phyloP scores from a whole-genome alignment of 2,329 filamentous ascomycete species.

The Monosporascus sp. region DNA sequence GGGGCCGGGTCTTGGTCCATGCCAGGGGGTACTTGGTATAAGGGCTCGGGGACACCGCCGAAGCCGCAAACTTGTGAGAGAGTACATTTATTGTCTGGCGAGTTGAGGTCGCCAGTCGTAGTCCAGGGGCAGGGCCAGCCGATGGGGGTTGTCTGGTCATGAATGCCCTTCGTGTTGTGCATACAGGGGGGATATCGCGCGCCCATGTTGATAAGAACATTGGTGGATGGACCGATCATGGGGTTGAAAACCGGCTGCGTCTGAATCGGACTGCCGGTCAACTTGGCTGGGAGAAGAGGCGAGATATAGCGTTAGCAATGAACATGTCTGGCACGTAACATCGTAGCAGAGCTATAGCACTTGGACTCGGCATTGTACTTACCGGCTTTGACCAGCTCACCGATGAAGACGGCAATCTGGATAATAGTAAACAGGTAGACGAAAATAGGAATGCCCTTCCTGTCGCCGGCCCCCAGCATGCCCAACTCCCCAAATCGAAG shows the following conservation, averaged over 20 bases:
- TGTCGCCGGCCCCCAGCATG: constrained; percentile 48
- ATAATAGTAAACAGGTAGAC: constrained; percentile 73
- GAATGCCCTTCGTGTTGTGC: constrained; percentile 70
- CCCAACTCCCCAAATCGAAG: constrained; percentile 54
- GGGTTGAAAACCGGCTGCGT: constrained; percentile 86
- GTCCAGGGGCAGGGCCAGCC: constrained; percentile 78
- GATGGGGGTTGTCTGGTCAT: constrained; percentile 43
- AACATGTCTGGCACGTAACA: no score
- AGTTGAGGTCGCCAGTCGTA: constrained; percentile 50
- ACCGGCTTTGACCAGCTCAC: constrained; percentile 81
- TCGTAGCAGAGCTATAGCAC: background rate
- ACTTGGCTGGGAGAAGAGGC: constrained; percentile 44
- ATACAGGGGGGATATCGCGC: constrained; percentile 91
- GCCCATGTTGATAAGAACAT: constrained; percentile 94
- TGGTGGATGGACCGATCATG: constrained; percentile 91
- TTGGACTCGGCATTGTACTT: constrained; percentile 26
- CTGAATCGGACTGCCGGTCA: constrained; percentile 73
- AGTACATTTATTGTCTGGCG: constrained; percentile 54
- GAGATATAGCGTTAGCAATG: constrained; percentile 1
- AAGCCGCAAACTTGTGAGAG: constrained; percentile 83
- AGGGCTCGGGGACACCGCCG: constrained; percentile 64
- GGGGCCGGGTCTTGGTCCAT: constrained; percentile 55
- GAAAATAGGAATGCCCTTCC: constrained; percentile 66
- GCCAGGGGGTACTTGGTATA: constrained; percentile 39
- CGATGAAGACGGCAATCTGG: constrained; percentile 83